Evolutionary conservation across 208 protist genomes (phyloP), one percentile per base, ranked within the genome.

Genomic region (Strigomonas galati): DNA sequence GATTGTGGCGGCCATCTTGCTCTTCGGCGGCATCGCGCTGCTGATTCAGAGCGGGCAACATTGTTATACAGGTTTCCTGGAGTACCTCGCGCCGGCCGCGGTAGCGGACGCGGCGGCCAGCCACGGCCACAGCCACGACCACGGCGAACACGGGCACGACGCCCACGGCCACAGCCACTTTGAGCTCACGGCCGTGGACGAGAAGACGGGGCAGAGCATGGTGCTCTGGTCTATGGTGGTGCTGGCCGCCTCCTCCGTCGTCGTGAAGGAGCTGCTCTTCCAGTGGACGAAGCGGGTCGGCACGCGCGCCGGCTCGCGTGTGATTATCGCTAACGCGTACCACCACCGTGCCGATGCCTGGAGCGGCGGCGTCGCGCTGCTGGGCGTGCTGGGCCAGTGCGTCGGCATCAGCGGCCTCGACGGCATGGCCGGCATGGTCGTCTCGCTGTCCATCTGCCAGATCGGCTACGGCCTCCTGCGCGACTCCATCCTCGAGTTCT

Each of bases 281-380:
- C 90, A 65, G 46, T 95, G 90, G 87, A 86, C 90, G 0, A 72
- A 72, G 14, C 78, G 84, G 0, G 87, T 95, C 0, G 90, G 90
- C 0, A 56, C 78, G 69, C 73, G 67, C 1, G 90, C 90, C 6
- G 81, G 83, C 1, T 95, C 90, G 19, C 84, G 87, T 0, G 90
- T 95, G 49, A 85, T 93, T 2, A 78, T 95, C 24, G 90, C 90
- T 19, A 95, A 95, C 67, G 90, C 90, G 1, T 95, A 88, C 53
- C 90, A 95, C 56, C 90, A 95, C 71, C 86, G 90, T 21, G 90
- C 87, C 0, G 90, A 95, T 67, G 90, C 90, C 23, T 95, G 90
- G 87, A 91, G 81, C 58, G 86, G 83, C n/a, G 82, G 71, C 17
- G 81, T 95, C 14, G 87, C 87, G 53, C 79, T 95, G 27, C 46